phyloP scores from a whole-genome alignment of 2,329 filamentous ascomycete genomes.

The Penicillium sp. region DNA sequence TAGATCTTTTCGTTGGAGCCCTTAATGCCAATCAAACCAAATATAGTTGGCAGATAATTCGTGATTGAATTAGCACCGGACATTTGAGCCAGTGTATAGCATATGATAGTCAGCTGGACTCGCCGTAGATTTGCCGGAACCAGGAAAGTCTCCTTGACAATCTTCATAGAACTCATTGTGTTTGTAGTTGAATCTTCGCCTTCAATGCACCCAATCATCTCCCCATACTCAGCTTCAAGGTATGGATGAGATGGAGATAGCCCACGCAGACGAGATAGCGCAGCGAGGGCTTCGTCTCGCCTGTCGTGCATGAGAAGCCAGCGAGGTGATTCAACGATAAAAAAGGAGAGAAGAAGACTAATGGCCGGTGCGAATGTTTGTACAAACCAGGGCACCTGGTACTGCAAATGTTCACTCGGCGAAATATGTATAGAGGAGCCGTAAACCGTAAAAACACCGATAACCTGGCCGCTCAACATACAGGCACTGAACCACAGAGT shows the following conservation, averaged over 20 bases:
- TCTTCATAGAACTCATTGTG: too few species aligned
- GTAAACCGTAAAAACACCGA: constrained; percentile 33
- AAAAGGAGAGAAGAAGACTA: not conserved
- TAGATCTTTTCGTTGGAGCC: constrained; percentile 33
- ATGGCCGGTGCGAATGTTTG: constrained; percentile 1
- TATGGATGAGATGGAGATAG: constrained; percentile 26
- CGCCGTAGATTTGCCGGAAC: constrained; percentile 39
- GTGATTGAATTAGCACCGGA: constrained; percentile 45
- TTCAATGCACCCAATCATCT: constrained; percentile 26
- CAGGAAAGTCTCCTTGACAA: constrained; percentile 22
- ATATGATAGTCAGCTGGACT: constrained; percentile 35
- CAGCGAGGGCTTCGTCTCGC: constrained; percentile 25
- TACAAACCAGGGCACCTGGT: constrained; percentile 29
- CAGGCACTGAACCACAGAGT: constrained; percentile 35
- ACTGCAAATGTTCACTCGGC: constrained; percentile 25
- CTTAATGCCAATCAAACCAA: constrained; percentile 34
- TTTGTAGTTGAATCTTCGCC: too few species aligned
- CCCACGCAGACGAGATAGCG: constrained; percentile 27
- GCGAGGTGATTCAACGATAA: constrained; percentile 22
- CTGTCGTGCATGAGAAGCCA: constrained; percentile 30
- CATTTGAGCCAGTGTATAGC: constrained; percentile 41
- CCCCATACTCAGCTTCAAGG: constrained; percentile 22
- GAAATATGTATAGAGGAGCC: constrained; percentile 30
- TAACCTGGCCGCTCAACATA: constrained; percentile 30
- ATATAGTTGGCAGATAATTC: constrained; percentile 41